Percentiles rank a stretch among this genome's conserved stretches.
Conservation (phyloP, 176 grass and related monocot species). For the Leersia perrieri region DNA sequence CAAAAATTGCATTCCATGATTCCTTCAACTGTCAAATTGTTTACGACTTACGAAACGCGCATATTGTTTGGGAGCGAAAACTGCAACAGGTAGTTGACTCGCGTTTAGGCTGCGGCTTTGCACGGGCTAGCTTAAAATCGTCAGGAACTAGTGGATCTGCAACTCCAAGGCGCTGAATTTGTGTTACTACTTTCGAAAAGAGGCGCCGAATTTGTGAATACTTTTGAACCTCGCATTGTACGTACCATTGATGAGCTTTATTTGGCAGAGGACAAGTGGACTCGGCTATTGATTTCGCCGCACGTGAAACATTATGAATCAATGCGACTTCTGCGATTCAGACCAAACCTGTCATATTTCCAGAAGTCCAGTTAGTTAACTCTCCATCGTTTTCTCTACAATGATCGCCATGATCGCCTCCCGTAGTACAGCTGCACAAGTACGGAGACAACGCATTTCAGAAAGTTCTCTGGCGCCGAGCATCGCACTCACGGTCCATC, state of each 20-base stretch:
- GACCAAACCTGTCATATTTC: not conserved
- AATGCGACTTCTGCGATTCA: not conserved
- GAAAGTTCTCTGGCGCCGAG: too few species aligned
- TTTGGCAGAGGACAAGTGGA: not conserved
- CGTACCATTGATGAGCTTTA: not conserved
- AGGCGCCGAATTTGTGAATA: too few species aligned
- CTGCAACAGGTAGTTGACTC: not conserved
- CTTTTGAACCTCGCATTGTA: not conserved
- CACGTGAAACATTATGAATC: not conserved
- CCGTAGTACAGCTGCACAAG: too few species aligned
- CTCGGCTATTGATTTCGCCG: not conserved
- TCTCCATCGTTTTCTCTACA: too few species aligned
- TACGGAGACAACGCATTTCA: too few species aligned
- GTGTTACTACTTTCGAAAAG: too few species aligned
- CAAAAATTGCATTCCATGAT: not conserved
- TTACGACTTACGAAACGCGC: not conserved
- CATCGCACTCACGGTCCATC: too few species aligned
- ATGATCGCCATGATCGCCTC: too few species aligned
- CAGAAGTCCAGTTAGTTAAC: not conserved
- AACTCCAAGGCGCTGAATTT: not conserved
- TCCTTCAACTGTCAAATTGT: not conserved
- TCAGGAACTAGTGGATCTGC: not conserved
- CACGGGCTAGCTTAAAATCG: not conserved
- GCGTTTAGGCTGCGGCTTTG: not conserved
- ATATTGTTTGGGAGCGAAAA: not conserved